These are phyloP conservation scores for Vitis hybrid DNA, from an alignment of 177 flowering plant species.

Conservation along the genomic window DNA sequence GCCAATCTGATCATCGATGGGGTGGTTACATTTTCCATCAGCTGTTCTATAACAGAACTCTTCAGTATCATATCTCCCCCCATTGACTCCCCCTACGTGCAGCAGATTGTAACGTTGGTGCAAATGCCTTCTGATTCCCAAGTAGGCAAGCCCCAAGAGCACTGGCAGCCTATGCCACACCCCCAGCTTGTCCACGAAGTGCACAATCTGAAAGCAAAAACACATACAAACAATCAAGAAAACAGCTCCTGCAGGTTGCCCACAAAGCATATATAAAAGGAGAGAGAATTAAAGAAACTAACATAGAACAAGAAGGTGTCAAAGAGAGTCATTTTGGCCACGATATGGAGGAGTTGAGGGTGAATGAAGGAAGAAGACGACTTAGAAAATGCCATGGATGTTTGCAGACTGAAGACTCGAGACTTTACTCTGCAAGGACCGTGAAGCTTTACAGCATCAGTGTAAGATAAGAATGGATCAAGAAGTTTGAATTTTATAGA, in stretches of 20 bases:
- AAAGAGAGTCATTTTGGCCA: conserved; percentile 39
- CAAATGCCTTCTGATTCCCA: conserved; percentile 47
- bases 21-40: conserved; percentile 47
- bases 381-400: background rate
- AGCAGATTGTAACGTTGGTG: conserved; percentile 53
- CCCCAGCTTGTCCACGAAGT: conserved; percentile 39
- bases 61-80: conserved; percentile 20
- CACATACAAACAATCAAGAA: background rate
- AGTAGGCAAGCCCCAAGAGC: conserved; percentile 36
- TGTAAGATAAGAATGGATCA: no score
- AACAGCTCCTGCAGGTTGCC: no score
- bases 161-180: conserved; percentile 53
- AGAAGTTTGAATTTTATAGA: no score
- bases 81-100: conserved; percentile 34
- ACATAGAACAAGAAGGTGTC: conserved; percentile 44
- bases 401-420: no score
- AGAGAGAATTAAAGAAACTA: conserved; percentile 7
- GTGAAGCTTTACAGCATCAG: no score
- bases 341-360: conserved; percentile 36
- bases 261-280: background rate
- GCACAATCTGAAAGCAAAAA: conserved; percentile 26
- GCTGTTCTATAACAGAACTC: conserved; percentile 43
- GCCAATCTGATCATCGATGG: conserved; percentile 36
- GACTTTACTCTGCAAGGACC: no score
- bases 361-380: conserved; percentile 24